phyloP scores from a whole-genome alignment of 2,329 filamentous ascomycete genomes.

The Neopestalotiopsis clavispora region DNA sequence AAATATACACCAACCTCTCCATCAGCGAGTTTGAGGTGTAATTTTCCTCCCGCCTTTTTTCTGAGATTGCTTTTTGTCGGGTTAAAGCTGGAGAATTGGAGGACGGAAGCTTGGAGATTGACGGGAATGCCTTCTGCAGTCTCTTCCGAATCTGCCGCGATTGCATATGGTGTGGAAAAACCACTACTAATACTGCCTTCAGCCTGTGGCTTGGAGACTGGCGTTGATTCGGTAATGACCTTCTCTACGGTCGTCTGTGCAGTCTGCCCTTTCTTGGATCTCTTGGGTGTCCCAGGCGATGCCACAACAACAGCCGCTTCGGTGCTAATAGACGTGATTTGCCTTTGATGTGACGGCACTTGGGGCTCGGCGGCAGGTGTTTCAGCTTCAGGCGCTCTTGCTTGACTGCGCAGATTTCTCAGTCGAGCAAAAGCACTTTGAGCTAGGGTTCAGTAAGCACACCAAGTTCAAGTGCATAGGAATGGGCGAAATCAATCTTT shows the following conservation, averaged over 20 bases:
- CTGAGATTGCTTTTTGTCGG: conserved; percentile 31
- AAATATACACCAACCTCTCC: conserved; percentile 32
- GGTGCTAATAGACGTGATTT: background rate
- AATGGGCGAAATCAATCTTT: background rate
- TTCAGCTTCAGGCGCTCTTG: conserved; percentile 2
- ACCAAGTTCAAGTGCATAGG: background rate
- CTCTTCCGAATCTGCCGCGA: background rate
- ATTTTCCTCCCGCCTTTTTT: conserved; percentile 27
- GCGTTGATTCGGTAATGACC: background rate
- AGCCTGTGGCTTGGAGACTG: background rate
- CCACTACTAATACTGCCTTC: background rate
- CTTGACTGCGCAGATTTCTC: conserved; percentile 30
- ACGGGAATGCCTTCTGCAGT: conserved; percentile 16
- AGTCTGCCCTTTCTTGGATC: conserved; percentile 21
- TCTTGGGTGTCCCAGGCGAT: conserved; percentile 20
- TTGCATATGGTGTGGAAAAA: background rate
- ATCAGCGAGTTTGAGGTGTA: conserved; percentile 29
- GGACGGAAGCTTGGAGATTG: conserved; percentile 17
- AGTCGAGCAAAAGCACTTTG: conserved; percentile 52
- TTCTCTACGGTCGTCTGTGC: background rate
- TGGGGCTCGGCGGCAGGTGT: background rate
- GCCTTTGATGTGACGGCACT: background rate
- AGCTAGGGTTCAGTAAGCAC: conserved; percentile 30
- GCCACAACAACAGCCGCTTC: background rate
- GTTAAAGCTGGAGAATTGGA: conserved; percentile 34